A percentile compares a stretch with the other conserved stretches of the same genome.
These are phyloP conservation scores for Trichoderma gracile DNA, from an alignment of 2,329 filamentous ascomycete species.

Conservation along the genomic window DNA sequence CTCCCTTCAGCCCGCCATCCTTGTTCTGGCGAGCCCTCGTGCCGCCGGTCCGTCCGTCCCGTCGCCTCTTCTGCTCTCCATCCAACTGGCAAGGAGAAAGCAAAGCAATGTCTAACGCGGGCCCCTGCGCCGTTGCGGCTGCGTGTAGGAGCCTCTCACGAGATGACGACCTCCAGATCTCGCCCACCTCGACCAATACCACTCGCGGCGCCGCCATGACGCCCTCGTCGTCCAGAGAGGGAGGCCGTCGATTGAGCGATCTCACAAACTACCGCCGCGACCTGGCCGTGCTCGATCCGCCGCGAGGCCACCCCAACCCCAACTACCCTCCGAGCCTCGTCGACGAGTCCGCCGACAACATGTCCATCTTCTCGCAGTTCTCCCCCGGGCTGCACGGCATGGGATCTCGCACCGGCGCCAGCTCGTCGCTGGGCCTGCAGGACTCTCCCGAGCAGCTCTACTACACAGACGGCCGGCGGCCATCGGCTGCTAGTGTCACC, in stretches of 20 bases:
- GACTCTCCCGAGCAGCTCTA: constrained; percentile 64
- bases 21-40: constrained; percentile 21
- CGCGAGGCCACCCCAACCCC: constrained; percentile 59
- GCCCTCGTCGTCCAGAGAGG: constrained; percentile 42
- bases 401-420: constrained; percentile 35
- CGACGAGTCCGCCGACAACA: constrained; percentile 73
- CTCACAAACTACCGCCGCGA: constrained; percentile 72
- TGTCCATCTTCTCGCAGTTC: constrained; percentile 62
- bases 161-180: constrained; percentile 48
- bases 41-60: constrained; percentile 9
- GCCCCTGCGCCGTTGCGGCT: constrained; percentile 3
- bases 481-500: constrained; percentile 78
- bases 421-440: constrained; percentile 42
- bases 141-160: constrained; percentile 32
- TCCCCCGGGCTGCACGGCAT: constrained; percentile 67
- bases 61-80: constrained; percentile 12
- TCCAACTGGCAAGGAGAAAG: not conserved
- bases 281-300: constrained; percentile 65
- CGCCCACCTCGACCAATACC: constrained; percentile 49
- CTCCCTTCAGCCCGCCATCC: not conserved
- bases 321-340: constrained; percentile 62
- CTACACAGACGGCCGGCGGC: constrained; percentile 72
- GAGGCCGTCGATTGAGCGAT: constrained; percentile 60
- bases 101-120: constrained; percentile 23
- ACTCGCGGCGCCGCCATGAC: constrained; percentile 51